Conservation (phyloP, 2,329 filamentous ascomycete species). For the Aspergillus melleus region DNA sequence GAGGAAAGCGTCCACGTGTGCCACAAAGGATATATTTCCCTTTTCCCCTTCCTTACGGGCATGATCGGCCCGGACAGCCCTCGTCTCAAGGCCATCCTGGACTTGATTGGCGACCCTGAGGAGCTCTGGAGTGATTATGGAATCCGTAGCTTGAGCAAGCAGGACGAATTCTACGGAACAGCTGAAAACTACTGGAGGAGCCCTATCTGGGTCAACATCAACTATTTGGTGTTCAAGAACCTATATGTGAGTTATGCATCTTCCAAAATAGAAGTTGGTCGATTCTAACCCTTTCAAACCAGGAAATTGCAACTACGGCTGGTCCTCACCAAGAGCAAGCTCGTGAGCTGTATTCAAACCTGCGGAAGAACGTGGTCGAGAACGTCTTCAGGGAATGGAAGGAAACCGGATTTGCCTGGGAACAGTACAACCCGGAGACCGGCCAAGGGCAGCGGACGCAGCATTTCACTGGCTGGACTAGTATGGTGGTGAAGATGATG, state of each 20-base stretch:
- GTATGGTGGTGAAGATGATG: constrained; percentile 96
- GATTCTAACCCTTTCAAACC: constrained; percentile 19
- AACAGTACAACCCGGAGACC: constrained; percentile 94
- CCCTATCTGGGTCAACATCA: constrained; percentile 94
- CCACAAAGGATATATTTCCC: constrained; percentile 92
- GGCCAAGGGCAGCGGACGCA: constrained; percentile 92
- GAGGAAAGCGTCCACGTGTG: constrained; percentile 89
- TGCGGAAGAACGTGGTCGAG: constrained; percentile 81
- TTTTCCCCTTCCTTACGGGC: constrained; percentile 89
- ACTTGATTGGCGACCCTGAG: constrained; percentile 75
- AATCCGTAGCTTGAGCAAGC: constrained; percentile 84
- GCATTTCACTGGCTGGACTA: constrained; percentile 99
- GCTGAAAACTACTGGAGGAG: constrained; percentile 97
- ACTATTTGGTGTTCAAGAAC: constrained; percentile 80
- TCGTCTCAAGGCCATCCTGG: constrained; percentile 71
- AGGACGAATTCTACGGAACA: constrained; percentile 80
- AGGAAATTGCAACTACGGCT: constrained; percentile 63
- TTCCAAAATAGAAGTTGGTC: background rate
- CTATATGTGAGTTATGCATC: constrained; percentile 63
- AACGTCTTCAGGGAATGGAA: constrained; percentile 88
- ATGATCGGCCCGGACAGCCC: constrained; percentile 72
- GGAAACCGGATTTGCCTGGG: constrained; percentile 94
- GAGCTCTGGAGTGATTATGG: constrained; percentile 89
- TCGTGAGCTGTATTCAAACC: constrained; percentile 68
- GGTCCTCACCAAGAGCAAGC: constrained; percentile 71